A percentile compares a stretch with the other conserved stretches of the same genome.
Conservation (phyloP, 495 filamentous ascomycete species). For the Penicilliopsis zonata region DNA sequence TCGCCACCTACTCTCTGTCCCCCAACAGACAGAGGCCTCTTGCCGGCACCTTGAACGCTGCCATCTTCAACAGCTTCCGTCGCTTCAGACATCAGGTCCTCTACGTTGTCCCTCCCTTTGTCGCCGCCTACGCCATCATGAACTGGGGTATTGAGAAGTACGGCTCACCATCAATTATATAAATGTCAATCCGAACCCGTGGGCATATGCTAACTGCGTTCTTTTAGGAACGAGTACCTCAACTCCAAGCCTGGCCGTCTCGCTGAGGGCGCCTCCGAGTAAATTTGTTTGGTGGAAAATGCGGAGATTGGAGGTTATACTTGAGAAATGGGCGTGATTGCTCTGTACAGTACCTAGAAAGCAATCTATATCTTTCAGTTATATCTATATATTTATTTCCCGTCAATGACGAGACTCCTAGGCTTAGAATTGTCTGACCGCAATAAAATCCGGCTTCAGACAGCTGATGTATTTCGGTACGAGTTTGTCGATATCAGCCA, state of each 20-base stretch:
- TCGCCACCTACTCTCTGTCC: slow-evolving; percentile 49
- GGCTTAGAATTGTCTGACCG: too few relatives aligned
- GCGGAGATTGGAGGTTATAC: neutral
- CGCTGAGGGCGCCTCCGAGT: slow-evolving; percentile 25
- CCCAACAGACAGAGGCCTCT: slow-evolving; percentile 55
- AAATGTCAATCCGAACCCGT: too few relatives aligned
- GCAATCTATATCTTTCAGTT: slow-evolving; percentile 28
- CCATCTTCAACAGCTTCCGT: slow-evolving; percentile 53
- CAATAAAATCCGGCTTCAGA: too few relatives aligned
- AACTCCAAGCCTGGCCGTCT: slow-evolving; percentile 82
- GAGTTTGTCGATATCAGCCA: neutral
- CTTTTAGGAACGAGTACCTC: slow-evolving; percentile 70
- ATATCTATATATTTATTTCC: slow-evolving; percentile 1
- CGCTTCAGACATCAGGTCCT: slow-evolving; percentile 56
- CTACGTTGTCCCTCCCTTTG: slow-evolving; percentile 69
- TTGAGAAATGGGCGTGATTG: slow-evolving; percentile 11
- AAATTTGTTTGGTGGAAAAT: slow-evolving; percentile 10
- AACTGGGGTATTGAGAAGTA: slow-evolving; percentile 82
- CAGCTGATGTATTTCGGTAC: too few relatives aligned
- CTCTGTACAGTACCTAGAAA: slow-evolving; percentile 39
- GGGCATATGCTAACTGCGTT: too few relatives aligned
- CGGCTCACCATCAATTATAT: slow-evolving; percentile 12
- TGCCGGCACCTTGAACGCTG: slow-evolving; percentile 46
- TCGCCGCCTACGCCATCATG: slow-evolving; percentile 64
- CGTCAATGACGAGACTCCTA: too few relatives aligned